These are phyloP conservation scores for Cantharellus cinnabarinus DNA, from an alignment of 768 basidiomycete species.

Conservation along the genomic window DNA sequence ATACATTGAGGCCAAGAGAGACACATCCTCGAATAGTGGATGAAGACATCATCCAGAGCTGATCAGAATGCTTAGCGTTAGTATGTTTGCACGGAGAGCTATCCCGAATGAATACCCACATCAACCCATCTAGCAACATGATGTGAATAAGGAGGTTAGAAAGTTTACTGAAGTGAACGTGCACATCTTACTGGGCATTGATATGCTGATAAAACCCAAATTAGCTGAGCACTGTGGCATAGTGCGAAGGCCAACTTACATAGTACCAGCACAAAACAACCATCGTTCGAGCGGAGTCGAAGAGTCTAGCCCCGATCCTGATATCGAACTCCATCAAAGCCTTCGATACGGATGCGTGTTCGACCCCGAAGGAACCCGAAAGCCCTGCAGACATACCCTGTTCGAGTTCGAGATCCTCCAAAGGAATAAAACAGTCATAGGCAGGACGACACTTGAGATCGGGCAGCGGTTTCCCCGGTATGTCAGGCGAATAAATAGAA, in stretches of 20 bases:
- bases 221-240: neutral
- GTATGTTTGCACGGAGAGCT: neutral
- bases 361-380: neutral
- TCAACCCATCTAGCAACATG: neutral
- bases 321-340: neutral
- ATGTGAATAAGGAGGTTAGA: neutral
- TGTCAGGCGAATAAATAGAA: constrained; percentile 4
- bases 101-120: neutral
- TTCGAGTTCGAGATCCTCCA: neutral
- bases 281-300: neutral
- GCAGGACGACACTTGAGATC: neutral
- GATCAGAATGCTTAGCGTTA: neutral
- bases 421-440: neutral
- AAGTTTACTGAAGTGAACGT: neutral
- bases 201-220: neutral
- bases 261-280: neutral
- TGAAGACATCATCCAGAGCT: neutral
- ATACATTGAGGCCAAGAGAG: neutral
- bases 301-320: neutral
- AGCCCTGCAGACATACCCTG: neutral
- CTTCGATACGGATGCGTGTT: neutral
- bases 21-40: neutral
- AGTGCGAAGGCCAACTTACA: neutral
- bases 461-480: neutral
- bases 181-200: neutral